Base-by-base conservation (phyloP, 2,329 filamentous ascomycete genomes). In the Scedosporium boydii region DNA sequence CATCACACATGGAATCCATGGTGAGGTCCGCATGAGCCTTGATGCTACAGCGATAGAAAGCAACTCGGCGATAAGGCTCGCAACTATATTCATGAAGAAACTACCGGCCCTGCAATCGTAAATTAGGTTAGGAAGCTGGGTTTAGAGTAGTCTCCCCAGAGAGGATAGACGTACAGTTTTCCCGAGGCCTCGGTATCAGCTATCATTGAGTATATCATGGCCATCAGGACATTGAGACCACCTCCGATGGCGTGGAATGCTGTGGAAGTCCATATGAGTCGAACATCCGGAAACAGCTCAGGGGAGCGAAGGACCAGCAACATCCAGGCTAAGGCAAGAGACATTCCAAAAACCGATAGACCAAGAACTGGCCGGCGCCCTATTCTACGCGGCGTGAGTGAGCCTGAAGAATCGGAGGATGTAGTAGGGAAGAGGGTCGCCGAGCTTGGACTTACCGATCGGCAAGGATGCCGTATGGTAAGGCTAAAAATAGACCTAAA, bases 151-250 rank as follows among this genome's bases (percentile, higher is more conserved):
- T 4, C 7, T 41, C 16, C 7, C 21, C 14, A 21, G 12, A 14
- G 23, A 6, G 21, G 38, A 21, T 38, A 4, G n/a, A 57, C 60
- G 27, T 42, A 65, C 64, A 63, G 34, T 16, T 59, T 62, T 9
- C 56, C 60, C 1, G 60, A 38, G 6, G 64, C 41, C 34, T 64
- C 62, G 10, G 55, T 56, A 46, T 64, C 62, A 29, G 62, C 62
- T 29, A 64, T 60, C 59, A 64, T 64, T 42, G 64, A 59, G 46
- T 64, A 65, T 6, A 62, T 18, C 64, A 65, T 64, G 21, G 64
- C 29, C 6, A 64, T 61, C 34, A 63, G 51, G 34, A 65, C 62
- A 48, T 57, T 53, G 42, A 41, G 48, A 4, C 64, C 64, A 5
- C 62, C 64, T 18, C 64, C 64, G 34, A 65, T 62, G 51, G 58